Base-by-base conservation (phyloP, 257 asterid species). In the Forsythia viridissima region DNA sequence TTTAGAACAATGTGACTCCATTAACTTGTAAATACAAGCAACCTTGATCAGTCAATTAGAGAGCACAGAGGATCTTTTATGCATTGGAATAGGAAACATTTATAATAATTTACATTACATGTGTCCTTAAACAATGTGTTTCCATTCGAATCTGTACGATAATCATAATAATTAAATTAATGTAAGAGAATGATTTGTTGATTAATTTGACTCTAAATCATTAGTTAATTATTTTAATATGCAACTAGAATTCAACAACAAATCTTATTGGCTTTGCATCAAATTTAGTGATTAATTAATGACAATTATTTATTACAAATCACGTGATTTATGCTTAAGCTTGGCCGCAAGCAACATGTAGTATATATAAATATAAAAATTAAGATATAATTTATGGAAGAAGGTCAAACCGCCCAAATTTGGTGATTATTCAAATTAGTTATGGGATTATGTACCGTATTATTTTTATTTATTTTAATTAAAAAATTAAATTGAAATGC, bases 241-340 rank as follows among this genome's bases (percentile, higher is more conserved):
- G 38, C 70, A 63, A 63, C 38, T 24, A 63, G 40, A 30, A 63
- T 63, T 63, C 70, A 63, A 30, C 70, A 63, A 21, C 69, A 61
- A 21, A 21, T 21, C 69, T 4, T 10, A 30, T 63, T 21, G 39
- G n/a, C 18, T 7, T 59, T 59, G 67, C 69, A 63, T 59, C 10
- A 13, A 61, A 21, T 20, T 61, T 21, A 3, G 37, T 21, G 36
- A 61, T 20, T 61, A 61, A 61, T 63, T 63, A 63, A 24, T 24
- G 9, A 8, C 38, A 24, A 30, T 63, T 63, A 63, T 21, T 63
- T 63, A 63, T 3, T 63, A 51, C 39, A 63, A 63, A 63, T 30
- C 70, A 63, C 40, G 70, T 63, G 70, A 63, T 63, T 63, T 63
- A 30, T 63, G 39, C 70, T 24, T 30, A 63, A 63, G 70, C 38